Evolutionary conservation across 1,284 basidiomycete species (phyloP), one percentile per base, ranked within the genome.

Genomic region (Pterulicium gracile): DNA sequence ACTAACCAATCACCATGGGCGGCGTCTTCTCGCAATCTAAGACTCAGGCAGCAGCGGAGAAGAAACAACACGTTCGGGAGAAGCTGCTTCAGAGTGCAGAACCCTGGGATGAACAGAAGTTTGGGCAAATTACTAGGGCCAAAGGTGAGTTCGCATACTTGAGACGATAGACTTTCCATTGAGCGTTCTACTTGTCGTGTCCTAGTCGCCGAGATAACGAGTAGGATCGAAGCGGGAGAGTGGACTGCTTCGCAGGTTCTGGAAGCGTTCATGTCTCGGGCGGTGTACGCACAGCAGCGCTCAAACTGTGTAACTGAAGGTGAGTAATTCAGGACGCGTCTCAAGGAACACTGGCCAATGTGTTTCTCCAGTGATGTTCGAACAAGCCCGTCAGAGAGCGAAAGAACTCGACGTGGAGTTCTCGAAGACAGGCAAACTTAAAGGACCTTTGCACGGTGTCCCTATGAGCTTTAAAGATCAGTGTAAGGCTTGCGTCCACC

Each of bases 281-380:
- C 88, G 0, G 70, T 66, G 1, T 60, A 70, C 23, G 81, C 83
- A 0, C 87, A 93, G 22, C 62, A 65, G 40, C 63, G 65, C 36
- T 83, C 80, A 3, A 92, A 91, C 56, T 86, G 82, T 57, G 55
- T 89, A 19, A 91, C 88, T 2, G 89, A 92, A 69, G 72, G 84
- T 82, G 18, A 54, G 53, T 49, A 22, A 35, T 32, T 19, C 13
- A 3, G 19, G 19, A n/a, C 19, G 45, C 20, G 27, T 23, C 24
- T 32, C 5, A 13, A 7, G 12, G 41, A 19, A 42, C 10, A 12
- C 45, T 24, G 36, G 23, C 24, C 12, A 34, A 41, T 36, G 18
- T 12, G n/a, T 42, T 1, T 36, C 19, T 24, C 20, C 54, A 86
- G 81, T 86, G n/a, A 64, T 87, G 62, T 84, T 87, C 57, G 70